These are phyloP conservation scores for Colletotrichum sp. DNA, from an alignment of 2,329 filamentous ascomycete genomes.

Conservation along the genomic window DNA sequence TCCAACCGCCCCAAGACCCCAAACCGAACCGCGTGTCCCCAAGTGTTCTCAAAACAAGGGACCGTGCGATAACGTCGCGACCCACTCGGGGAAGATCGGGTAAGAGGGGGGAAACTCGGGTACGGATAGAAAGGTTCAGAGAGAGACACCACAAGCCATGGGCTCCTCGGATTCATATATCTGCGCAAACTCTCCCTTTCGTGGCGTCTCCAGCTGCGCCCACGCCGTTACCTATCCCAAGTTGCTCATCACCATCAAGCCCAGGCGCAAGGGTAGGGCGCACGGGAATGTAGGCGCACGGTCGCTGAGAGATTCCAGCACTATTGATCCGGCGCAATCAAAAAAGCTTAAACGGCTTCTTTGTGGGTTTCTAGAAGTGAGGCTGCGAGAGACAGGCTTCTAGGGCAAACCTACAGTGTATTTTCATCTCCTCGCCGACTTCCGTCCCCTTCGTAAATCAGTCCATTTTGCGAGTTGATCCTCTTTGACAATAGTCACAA, in stretches of 20 bases:
- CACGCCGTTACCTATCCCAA: too few species aligned
- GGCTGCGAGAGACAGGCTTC: background rate
- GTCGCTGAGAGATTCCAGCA: background rate
- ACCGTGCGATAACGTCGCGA: background rate
- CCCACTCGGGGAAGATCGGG: conserved; percentile 2
- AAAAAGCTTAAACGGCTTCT: conserved; percentile 2
- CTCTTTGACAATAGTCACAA: background rate
- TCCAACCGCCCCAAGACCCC: background rate
- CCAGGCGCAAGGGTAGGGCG: background rate
- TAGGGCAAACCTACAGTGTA: background rate
- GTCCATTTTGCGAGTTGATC: background rate
- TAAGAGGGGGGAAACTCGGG: background rate
- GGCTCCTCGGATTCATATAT: background rate
- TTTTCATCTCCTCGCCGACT: background rate
- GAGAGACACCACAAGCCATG: background rate
- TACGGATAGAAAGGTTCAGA: background rate
- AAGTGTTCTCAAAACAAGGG: background rate
- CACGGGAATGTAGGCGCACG: background rate
- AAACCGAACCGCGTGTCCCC: background rate
- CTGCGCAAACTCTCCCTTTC: background rate
- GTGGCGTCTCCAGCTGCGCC: background rate
- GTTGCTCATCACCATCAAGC: background rate
- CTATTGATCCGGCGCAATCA: background rate
- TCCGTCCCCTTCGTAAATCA: background rate
- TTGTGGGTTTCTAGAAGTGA: background rate